phyloP scores from a whole-genome alignment of 257 asterid species.

The Salvia rosmarinus region DNA sequence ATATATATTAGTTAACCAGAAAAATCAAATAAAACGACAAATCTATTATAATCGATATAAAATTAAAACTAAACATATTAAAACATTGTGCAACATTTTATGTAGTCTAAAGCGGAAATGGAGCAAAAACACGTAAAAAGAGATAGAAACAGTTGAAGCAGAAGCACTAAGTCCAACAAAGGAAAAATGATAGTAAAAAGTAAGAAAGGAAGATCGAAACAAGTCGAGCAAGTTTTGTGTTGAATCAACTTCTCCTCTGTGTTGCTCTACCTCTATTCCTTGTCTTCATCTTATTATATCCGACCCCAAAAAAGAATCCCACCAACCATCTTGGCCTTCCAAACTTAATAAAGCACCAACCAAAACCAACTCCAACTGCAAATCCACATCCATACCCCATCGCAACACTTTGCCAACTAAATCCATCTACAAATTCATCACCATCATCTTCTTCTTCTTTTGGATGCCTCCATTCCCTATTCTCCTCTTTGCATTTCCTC shows the following conservation, averaged over 20 bases:
- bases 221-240: no score
- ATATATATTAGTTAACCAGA: no score
- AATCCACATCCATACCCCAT: background rate
- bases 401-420: background rate
- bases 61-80: no score
- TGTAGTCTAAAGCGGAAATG: no score
- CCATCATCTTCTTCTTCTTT: conserved; percentile 1
- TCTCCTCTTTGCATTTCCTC: background rate
- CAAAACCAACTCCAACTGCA: background rate
- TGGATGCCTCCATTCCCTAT: background rate
- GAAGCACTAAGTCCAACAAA: no score
- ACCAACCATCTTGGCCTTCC: conserved; percentile 4
- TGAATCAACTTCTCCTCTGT: background rate
- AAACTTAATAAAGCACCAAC: background rate
- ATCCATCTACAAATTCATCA: background rate
- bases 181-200: no score
- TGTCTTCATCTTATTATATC: background rate
- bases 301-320: background rate
- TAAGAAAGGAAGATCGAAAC: no score
- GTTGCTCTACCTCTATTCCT: background rate
- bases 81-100: no score
- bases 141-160: no score
- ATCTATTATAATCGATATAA: no score
- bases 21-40: no score
- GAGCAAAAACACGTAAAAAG: no score